These are phyloP conservation scores for Beauveria brongniartii DNA, from an alignment of 2,329 filamentous ascomycete genomes.

Conservation along the genomic window DNA sequence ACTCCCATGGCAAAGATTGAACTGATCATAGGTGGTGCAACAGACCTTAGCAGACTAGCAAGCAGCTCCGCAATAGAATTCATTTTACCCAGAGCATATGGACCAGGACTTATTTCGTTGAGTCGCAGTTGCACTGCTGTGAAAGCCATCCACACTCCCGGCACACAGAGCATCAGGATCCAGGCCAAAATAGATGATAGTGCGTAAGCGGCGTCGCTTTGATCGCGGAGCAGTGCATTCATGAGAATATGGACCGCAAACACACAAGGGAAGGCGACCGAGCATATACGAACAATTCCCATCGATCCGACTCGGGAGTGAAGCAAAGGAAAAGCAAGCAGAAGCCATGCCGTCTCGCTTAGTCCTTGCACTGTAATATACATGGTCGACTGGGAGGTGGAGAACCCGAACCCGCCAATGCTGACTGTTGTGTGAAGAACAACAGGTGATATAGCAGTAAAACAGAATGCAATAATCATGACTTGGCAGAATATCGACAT, in stretches of 20 bases:
- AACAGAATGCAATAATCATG: slow-evolving; percentile 45
- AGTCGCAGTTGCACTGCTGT: not conserved
- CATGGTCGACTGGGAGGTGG: slow-evolving; percentile 53
- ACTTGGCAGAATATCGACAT: not conserved
- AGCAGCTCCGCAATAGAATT: not conserved
- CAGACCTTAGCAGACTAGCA: not conserved
- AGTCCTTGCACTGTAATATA: slow-evolving; percentile 57
- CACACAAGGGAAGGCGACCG: slow-evolving; percentile 51
- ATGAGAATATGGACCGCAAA: slow-evolving; percentile 51
- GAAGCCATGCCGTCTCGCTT: slow-evolving; percentile 62
- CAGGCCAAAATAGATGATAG: not conserved
- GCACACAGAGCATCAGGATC: not conserved
- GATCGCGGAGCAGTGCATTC: slow-evolving; percentile 32
- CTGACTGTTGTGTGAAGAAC: slow-evolving; percentile 56
- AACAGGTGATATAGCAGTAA: slow-evolving; percentile 59
- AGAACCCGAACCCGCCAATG: slow-evolving; percentile 59
- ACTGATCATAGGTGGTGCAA: not conserved
- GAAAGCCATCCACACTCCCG: not conserved
- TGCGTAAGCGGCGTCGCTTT: not conserved
- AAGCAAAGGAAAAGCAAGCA: slow-evolving; percentile 60
- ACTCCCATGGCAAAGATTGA: not conserved
- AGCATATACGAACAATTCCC: slow-evolving; percentile 51
- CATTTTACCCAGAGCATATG: not conserved
- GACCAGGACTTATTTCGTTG: not conserved
- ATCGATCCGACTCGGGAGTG: slow-evolving; percentile 60